Conservation (phyloP, 164 flowering plant species). For the Paratinospora sagittata region DNA sequence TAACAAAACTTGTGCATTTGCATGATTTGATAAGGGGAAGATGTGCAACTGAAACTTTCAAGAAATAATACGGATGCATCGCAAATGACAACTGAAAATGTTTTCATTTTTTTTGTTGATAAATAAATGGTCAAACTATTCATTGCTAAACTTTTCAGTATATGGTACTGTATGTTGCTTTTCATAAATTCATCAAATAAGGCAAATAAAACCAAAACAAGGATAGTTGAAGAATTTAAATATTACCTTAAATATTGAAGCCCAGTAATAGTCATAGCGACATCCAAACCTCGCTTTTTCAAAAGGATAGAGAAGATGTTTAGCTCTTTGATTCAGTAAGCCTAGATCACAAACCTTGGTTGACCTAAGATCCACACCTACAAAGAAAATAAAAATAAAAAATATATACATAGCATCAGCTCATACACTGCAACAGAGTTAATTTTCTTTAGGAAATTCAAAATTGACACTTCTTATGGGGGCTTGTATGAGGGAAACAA, state of each 20-base stretch:
- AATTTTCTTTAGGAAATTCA: too few species aligned
- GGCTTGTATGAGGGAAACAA: too few species aligned
- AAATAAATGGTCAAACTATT: too few species aligned
- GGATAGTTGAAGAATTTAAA: not conserved
- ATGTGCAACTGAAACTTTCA: too few species aligned
- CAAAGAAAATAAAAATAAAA: constrained; percentile 11
- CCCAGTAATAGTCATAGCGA: constrained; percentile 93
- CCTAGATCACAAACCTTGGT: constrained; percentile 92
- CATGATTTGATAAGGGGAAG: too few species aligned
- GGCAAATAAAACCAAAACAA: not conserved
- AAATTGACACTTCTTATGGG: too few species aligned
- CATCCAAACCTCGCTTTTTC: constrained; percentile 67
- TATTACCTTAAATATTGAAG: constrained; percentile 74
- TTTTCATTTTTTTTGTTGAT: too few species aligned
- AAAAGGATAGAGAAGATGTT: constrained; percentile 53
- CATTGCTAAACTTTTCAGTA: not conserved
- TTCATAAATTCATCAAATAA: not conserved
- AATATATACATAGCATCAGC: constrained; percentile 12
- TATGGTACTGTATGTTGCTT: too few species aligned
- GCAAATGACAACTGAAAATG: too few species aligned
- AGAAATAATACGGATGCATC: too few species aligned
- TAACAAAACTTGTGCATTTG: too few species aligned
- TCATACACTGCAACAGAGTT: not conserved
- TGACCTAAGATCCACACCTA: constrained; percentile 92
- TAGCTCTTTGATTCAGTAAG: constrained; percentile 61